Conservation (phyloP, 169 alveolate genomes). For the Eimeria praecox region DNA sequence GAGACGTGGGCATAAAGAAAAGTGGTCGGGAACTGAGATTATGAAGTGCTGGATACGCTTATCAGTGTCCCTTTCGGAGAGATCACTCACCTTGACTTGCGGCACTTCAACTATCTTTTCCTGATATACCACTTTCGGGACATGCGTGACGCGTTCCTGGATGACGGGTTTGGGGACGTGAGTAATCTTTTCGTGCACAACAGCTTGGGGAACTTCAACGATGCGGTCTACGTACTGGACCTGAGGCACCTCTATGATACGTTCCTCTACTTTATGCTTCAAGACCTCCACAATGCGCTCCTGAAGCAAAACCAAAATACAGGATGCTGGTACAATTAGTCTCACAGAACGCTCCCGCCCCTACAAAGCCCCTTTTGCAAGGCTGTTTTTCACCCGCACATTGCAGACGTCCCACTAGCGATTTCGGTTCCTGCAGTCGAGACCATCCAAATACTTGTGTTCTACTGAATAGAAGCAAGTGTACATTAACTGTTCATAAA, state of each 20-base stretch:
- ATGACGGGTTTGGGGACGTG: slow-evolving; percentile 94
- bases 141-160: slow-evolving; percentile 92
- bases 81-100: slow-evolving; percentile 86
- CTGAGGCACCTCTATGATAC: slow-evolving; percentile 95
- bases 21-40: not conserved
- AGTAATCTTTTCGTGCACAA: slow-evolving; percentile 90
- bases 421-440: not conserved
- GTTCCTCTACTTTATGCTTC: slow-evolving; percentile 93
- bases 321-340: not conserved
- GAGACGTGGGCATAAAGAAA: not conserved
- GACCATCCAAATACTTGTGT: not conserved
- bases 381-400: not conserved
- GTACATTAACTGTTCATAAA: not conserved
- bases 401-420: too few species aligned
- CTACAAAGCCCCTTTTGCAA: not conserved
- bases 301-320: slow-evolving; percentile 83
- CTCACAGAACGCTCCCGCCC: not conserved
- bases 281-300: slow-evolving; percentile 92
- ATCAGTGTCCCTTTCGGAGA: not conserved
- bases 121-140: slow-evolving; percentile 92
- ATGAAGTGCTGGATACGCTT: not conserved
- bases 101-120: slow-evolving; percentile 95
- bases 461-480: not conserved
- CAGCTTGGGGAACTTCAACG: slow-evolving; percentile 94
- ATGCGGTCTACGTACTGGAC: slow-evolving; percentile 93